Base-by-base conservation (phyloP, 2,329 filamentous ascomycete genomes). In the Scedosporium dehoogii region DNA sequence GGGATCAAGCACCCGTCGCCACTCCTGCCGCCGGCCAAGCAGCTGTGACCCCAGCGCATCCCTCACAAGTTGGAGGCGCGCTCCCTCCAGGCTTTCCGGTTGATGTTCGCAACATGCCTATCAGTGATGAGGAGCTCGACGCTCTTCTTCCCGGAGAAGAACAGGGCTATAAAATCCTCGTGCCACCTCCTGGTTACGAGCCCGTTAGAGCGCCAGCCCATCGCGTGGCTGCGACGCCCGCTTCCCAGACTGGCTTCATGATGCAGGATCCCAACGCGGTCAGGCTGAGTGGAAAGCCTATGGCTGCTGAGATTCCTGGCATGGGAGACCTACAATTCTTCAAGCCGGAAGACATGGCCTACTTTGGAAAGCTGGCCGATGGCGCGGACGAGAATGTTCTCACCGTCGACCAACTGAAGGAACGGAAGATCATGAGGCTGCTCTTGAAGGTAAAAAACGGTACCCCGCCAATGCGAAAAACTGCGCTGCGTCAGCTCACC, bases 401-500 rank as follows among this genome's bases (percentile, higher is more conserved):
- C 76, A 92, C 88, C 21, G 92, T 99, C 9, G 94, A 99, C 58
- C 93, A 99, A 70, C 78, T 99, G 60, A 97, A 99, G 76, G 93
- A 99, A 76, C 85, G 94, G 65, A 99, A 99, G 78, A 99, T 99
- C 71, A 97, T 99, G 94, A 84, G 94, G 67, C 78, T 99, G 62
- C 80, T 99, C 56, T 82, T 99, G 63, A 99, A 99, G 78, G 93
- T 99, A 80, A 99, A 99, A 84, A 99, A 99, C 73, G 94, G 94
- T 70, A 97, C 94, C 48, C 94, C 94, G 27, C 93, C 94, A 0
- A 97, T 97, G 94, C 84, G 94, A 76, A 99, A 99, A 82, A 99
- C 94, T 42, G 94, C 94, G 25, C 83, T 99, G 69, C 89, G 94
- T 76, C 94, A 99, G 74, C 86, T 99, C 65, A 99, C 94, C 18